Conservation (phyloP, 306 rosid genomes). For the Cicer judaicum region DNA sequence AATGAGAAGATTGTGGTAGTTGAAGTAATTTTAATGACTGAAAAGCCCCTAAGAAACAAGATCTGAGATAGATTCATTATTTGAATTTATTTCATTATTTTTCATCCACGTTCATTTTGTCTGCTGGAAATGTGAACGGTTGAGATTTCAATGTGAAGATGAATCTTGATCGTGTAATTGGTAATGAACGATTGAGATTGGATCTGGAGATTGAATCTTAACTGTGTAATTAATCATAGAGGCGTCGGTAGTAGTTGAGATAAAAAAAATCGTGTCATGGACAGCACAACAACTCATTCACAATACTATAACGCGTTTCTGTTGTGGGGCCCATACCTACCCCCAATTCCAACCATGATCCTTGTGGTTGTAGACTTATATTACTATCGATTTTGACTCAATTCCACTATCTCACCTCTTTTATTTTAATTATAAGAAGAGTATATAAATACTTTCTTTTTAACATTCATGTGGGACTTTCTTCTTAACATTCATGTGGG, state of each 20-base stretch:
- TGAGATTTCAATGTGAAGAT: slow-evolving; percentile 2
- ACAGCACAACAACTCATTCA: slow-evolving; percentile 5
- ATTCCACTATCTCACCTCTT: too few relatives aligned
- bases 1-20: neutral
- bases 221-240: neutral
- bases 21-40: neutral
- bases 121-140: neutral
- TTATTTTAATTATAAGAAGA: too few relatives aligned
- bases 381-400: too few relatives aligned
- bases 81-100: neutral
- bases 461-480: too few relatives aligned
- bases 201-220: too few relatives aligned
- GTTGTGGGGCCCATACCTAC: slow-evolving; percentile 1
- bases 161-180: neutral
- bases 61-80: slow-evolving; percentile 37
- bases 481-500: too few relatives aligned
- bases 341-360: neutral
- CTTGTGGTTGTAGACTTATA: neutral
- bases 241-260: slow-evolving; percentile 21
- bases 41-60: slow-evolving; percentile 20
- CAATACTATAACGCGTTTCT: neutral
- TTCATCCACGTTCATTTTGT: neutral
- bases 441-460: too few relatives aligned
- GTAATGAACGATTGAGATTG: neutral
- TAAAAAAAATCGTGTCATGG: neutral